Evolutionary conservation across 2,329 filamentous ascomycete species (phyloP).

Genomic region (Hymenoscyphus scutula): DNA sequence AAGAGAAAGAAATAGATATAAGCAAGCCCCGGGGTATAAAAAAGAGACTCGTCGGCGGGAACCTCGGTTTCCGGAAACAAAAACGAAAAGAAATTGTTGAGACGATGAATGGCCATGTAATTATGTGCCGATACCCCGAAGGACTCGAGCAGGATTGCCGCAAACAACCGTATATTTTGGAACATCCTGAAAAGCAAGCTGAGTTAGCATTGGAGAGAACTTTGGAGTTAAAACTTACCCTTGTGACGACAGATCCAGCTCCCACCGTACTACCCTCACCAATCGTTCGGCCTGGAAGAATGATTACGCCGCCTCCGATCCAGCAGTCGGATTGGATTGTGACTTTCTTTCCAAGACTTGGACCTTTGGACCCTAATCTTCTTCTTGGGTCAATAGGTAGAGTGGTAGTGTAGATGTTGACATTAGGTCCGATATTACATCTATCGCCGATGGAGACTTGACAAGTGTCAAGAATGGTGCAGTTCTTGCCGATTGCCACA

Average conservation of each 20-base stretch:
- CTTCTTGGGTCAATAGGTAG: slow-evolving; percentile 70
- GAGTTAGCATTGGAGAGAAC: background rate
- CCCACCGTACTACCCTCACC: slow-evolving; percentile 52
- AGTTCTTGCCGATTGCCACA: slow-evolving; percentile 79
- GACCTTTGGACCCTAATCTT: slow-evolving; percentile 70
- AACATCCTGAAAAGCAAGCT: slow-evolving; percentile 32
- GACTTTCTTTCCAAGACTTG: slow-evolving; percentile 68
- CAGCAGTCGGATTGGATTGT: slow-evolving; percentile 72
- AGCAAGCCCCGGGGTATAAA: background rate
- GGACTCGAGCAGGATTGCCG: slow-evolving; percentile 37
- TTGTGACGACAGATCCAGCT: slow-evolving; percentile 53
- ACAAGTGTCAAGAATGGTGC: slow-evolving; percentile 83
- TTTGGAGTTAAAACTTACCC: slow-evolving; percentile 39
- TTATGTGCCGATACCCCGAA: slow-evolving; percentile 31
- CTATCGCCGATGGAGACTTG: slow-evolving; percentile 78
- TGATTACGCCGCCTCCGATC: slow-evolving; percentile 61
- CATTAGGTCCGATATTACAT: slow-evolving; percentile 75
- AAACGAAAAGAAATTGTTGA: background rate
- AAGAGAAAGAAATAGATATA: background rate
- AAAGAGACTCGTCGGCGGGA: slow-evolving; percentile 3
- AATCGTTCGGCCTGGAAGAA: slow-evolving; percentile 55
- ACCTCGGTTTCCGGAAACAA: background rate
- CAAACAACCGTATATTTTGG: slow-evolving; percentile 36
- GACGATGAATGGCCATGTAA: slow-evolving; percentile 11
- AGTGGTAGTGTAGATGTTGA: slow-evolving; percentile 78